Base-by-base conservation (phyloP, 345 rosid genomes). In the Isatis tinctoria region DNA sequence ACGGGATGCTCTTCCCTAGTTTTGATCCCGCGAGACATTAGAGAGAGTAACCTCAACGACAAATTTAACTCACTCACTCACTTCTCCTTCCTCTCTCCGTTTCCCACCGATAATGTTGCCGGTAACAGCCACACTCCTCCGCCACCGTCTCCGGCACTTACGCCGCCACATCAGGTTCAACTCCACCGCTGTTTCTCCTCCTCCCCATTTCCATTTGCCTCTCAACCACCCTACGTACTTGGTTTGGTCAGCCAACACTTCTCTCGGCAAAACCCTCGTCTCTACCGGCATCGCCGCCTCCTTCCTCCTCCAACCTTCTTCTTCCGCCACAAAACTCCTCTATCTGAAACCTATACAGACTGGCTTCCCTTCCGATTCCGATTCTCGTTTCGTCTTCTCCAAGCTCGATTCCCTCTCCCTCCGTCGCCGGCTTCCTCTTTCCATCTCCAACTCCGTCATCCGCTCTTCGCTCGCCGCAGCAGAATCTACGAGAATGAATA, bases 191-290 rank as follows among this genome's bases (percentile, higher is more conserved):
- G 2, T 22, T 44, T 39, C 61, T 41, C 45, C 70, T 49, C 52
- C 70, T 20, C 40, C 12, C 27, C 72, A 54, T 8, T 72, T 73
- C 35, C 60, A 70, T 62, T 17, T 78, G 13, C 89, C 96, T 1
- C 94, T 93, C 75, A 76, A 82, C 67, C 86, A 86, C 75, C 97
- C 97, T 6, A 81, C 90, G 63, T 88, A 75, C 75, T 65, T 83
- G 33, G 75, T 89, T 33, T 93, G 98, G 96, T 85, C 87, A 80
- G 76, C 94, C 80, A 94, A 88, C 85, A 91, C 96, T 53, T 85
- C 90, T 65, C 89, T 91, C 28, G 98, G 96, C 65, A 91, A 94
- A 87, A 94, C 98, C 80, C 90, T 94, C 7, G 87, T 94, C 78
- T 89, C 98, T 77, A 79, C 97, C 4, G 99, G 99, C 69, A 85